Base-by-base conservation (phyloP, 805 yeast genomes). In the Saccharomycopsis malanga region DNA sequence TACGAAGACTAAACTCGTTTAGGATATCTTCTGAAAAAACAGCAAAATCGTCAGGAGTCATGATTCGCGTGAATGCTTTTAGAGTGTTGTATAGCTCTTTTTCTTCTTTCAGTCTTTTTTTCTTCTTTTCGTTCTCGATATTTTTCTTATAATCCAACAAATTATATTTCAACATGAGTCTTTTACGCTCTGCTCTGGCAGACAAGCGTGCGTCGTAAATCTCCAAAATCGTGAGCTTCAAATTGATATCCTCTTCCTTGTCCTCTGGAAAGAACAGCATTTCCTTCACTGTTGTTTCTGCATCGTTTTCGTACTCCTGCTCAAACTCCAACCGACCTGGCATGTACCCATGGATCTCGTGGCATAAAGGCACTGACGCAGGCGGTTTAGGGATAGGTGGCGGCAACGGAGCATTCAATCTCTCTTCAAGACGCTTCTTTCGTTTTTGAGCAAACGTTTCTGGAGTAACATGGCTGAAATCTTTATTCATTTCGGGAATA, bases 271-370 rank as follows among this genome's bases (percentile, higher is more conserved):
- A 98, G 59, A 94, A 93, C 1, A 83, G 76, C 95, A 93, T 87
- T 61, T 93, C 98, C 60, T 93, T 93, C 17, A 93, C 87, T 0
- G 93, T 81, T 47, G 83, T 72, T 64, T 93, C 99, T 0, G 98
- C 98, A 47, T 93, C 99, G 58, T 93, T 93, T 61, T 93, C 98
- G 34, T 85, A 88, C 62, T 93, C 99, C 50, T 83, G 87, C 58
- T 93, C 99, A 63, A 93, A 93, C 63, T 93, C 99, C 52, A 93
- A 69, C 59, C 99, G 78, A 37, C 98, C 99, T 34, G 99, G 99
- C 99, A 93, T 93, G 62, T 81, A 93, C 2, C 96, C 97, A 63
- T 93, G 98, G 52, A 93, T 79, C 58, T 94, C 98, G 60, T 94
- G 97, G 67, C 98, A 89, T 48, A 93, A 74, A 0, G 99, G 99